These are phyloP conservation scores for Anthoceros angustus DNA, from an alignment of 225 moss, liverwort and hornwort genomes.

Conservation along the genomic window DNA sequence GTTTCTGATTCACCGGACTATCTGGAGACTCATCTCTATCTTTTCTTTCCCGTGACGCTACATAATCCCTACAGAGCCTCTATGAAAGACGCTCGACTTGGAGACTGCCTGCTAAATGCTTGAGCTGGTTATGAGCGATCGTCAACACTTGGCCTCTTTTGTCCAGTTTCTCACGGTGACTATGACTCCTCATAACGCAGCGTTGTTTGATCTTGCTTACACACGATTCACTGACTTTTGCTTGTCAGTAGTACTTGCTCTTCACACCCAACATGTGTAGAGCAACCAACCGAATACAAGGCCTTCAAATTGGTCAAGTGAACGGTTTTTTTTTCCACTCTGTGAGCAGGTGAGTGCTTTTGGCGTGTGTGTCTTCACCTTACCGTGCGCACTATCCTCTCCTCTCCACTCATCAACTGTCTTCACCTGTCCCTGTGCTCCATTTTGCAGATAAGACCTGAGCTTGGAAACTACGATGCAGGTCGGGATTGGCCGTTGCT, in stretches of 20 bases:
- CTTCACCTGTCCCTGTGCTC: not conserved
- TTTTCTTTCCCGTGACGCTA: not conserved
- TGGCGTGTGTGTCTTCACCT: not conserved
- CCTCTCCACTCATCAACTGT: not conserved
- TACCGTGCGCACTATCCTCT: not conserved
- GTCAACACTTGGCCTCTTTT: conserved; percentile 48
- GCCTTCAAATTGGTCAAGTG: conserved; percentile 97
- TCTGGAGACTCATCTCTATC: too few relatives aligned
- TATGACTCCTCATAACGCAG: not conserved
- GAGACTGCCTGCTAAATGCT: conserved; percentile 87
- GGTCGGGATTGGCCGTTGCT: conserved; percentile 95
- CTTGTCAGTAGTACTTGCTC: not conserved
- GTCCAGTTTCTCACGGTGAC: conserved; percentile 63
- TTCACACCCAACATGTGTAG: conserved; percentile 1
- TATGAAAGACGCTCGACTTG: conserved; percentile 91
- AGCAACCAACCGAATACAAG: conserved; percentile 95
- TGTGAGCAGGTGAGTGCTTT: conserved; percentile 53
- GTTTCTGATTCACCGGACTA: not conserved
- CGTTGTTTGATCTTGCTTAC: not conserved
- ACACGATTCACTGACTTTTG: not conserved
- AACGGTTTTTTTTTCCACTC: conserved; percentile 79
- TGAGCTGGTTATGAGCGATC: conserved; percentile 65
- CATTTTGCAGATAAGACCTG: conserved; percentile 51
- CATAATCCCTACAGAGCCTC: conserved; percentile 42
- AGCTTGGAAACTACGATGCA: conserved; percentile 86